These are phyloP conservation scores for Lobosporangium transversale DNA, from an alignment of 192 early-diverging fungal species.

Conservation along the genomic window DNA sequence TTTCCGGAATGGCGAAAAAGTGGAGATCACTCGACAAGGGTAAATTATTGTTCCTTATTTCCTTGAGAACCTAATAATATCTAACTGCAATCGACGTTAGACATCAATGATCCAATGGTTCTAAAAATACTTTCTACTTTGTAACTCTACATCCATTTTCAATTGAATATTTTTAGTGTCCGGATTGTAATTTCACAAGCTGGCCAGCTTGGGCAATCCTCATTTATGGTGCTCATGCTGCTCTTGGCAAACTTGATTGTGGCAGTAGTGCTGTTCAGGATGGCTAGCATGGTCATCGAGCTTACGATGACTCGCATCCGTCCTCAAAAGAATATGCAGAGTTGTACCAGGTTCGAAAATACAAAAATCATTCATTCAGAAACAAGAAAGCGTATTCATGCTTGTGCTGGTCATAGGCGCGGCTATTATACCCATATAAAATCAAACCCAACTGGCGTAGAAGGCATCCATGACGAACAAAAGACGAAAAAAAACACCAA, in stretches of 20 bases:
- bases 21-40: conserved; percentile 54
- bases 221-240: conserved; percentile 44
- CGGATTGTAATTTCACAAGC: conserved; percentile 54
- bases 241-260: conserved; percentile 52
- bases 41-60: conserved; percentile 8
- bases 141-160: neutral
- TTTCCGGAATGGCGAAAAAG: conserved; percentile 21
- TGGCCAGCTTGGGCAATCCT: conserved; percentile 52
- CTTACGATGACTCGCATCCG: conserved; percentile 50
- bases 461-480: too few relatives aligned
- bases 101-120: too few relatives aligned
- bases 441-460: too few relatives aligned
- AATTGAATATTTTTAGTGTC: conserved; percentile 47
- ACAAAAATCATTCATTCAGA: too few relatives aligned
- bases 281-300: conserved; percentile 51
- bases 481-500: too few relatives aligned
- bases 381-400: too few relatives aligned
- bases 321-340: conserved; percentile 45
- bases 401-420: too few relatives aligned
- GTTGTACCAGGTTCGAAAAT: conserved; percentile 31
- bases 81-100: too few relatives aligned
- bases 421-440: too few relatives aligned
- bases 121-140: too few relatives aligned
- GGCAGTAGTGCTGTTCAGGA: conserved; percentile 52
- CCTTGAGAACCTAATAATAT: too few relatives aligned